Conservation (phyloP, 2,329 filamentous ascomycete genomes). For the Fusarium albosuccineum region DNA sequence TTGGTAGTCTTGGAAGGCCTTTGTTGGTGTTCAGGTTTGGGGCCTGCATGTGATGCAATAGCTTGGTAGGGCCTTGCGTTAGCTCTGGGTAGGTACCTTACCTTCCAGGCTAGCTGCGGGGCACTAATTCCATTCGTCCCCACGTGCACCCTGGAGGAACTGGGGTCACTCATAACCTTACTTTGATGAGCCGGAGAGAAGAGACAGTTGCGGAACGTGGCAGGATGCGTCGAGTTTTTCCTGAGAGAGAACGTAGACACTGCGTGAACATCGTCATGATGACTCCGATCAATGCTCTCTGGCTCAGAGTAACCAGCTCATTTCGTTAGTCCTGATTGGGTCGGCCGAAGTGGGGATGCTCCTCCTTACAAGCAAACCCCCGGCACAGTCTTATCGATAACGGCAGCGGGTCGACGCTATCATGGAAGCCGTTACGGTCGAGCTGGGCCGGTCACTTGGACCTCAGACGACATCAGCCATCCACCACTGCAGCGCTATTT, state of each 20-base stretch:
- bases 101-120: constrained; percentile 45
- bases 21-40: constrained; percentile 32
- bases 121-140: constrained; percentile 44
- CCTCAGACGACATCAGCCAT: constrained; percentile 40
- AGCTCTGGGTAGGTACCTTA: constrained; percentile 36
- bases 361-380: constrained; percentile 39
- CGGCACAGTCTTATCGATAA: constrained; percentile 42
- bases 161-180: constrained; percentile 28
- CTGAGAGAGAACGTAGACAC: not conserved
- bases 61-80: constrained; percentile 36
- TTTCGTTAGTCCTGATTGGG: constrained; percentile 1
- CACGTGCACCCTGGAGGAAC: constrained; percentile 36
- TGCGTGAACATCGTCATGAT: too few relatives aligned
- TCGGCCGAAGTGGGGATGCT: constrained; percentile 9
- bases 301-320: not conserved
- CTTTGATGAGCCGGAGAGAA: not conserved
- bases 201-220: not conserved
- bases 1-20: constrained; percentile 29
- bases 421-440: constrained; percentile 28
- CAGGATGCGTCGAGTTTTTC: not conserved
- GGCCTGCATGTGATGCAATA: constrained; percentile 49
- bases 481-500: constrained; percentile 26
- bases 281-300: not conserved
- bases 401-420: constrained; percentile 20
- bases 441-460: constrained; percentile 24